A percentile compares a stretch with the other conserved stretches of the same genome.
Conservation (phyloP, 192 early-diverging fungal genomes). For the Coemansia sp. region DNA sequence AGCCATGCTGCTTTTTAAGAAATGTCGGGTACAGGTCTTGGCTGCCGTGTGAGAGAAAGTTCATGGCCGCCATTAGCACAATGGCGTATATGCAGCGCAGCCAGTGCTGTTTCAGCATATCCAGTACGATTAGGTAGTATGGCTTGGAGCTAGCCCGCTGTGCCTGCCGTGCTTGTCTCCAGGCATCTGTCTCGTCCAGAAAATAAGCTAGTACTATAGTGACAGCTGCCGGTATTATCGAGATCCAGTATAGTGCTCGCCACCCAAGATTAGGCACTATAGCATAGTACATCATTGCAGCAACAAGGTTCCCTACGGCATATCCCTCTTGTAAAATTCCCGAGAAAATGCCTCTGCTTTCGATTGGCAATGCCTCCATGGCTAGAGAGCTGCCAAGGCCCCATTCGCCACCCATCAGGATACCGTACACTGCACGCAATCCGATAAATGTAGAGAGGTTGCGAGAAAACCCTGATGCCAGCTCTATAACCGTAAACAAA, state of each 20-base stretch:
- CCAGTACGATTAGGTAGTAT: conserved; percentile 23
- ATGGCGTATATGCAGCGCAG: conserved; percentile 54
- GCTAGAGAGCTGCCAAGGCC: conserved; percentile 70
- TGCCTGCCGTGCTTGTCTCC: conserved; percentile 39
- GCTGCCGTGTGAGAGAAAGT: conserved; percentile 69
- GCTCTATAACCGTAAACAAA: conserved; percentile 61
- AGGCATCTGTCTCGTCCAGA: conserved; percentile 63
- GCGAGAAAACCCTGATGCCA: conserved; percentile 63
- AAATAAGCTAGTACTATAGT: conserved; percentile 60
- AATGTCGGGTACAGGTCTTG: conserved; percentile 76
- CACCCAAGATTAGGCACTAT: conserved; percentile 59
- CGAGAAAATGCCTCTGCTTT: conserved; percentile 69
- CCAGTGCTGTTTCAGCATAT: conserved; percentile 59
- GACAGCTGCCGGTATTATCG: conserved; percentile 58
- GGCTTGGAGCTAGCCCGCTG: conserved; percentile 29
- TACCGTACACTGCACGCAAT: conserved; percentile 58
- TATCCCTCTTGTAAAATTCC: conserved; percentile 76
- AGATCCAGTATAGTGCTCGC: conserved; percentile 72
- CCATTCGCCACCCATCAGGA: conserved; percentile 74
- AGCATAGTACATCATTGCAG: conserved; percentile 59
- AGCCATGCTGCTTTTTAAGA: conserved; percentile 60
- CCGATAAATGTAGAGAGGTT: conserved; percentile 63
- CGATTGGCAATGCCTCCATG: conserved; percentile 66
- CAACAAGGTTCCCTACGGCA: conserved; percentile 66
- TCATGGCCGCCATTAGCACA: conserved; percentile 65